Evolutionary conservation across 148 eudicot species (phyloP).

Genomic region (Cornus suecica): DNA sequence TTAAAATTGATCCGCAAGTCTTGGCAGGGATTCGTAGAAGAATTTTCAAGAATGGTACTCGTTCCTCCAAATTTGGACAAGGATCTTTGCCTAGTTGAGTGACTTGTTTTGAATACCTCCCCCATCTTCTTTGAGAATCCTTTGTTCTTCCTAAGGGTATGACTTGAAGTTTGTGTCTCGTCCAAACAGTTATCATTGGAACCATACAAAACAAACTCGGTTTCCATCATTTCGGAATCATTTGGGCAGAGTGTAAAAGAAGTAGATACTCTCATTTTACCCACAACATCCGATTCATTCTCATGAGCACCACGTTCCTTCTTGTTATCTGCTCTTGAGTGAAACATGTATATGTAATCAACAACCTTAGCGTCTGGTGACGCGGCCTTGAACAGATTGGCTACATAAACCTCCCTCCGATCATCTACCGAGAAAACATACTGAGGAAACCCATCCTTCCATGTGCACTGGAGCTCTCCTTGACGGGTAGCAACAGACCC

Average conservation of each 20-base stretch:
- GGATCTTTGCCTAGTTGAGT: slow-evolving; percentile 34
- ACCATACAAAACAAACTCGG: slow-evolving; percentile 67
- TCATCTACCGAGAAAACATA: slow-evolving; percentile 76
- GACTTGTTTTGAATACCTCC: slow-evolving; percentile 50
- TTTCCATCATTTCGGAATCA: slow-evolving; percentile 51
- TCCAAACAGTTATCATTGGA: slow-evolving; percentile 26
- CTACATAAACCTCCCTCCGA: slow-evolving; percentile 54
- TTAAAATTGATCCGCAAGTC: slow-evolving; percentile 11
- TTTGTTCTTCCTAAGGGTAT: slow-evolving; percentile 37
- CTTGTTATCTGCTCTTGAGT: slow-evolving; percentile 31
- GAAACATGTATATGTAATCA: slow-evolving; percentile 58
- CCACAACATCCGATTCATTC: slow-evolving; percentile 43
- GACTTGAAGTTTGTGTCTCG: slow-evolving; percentile 33
- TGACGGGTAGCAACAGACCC: slow-evolving; percentile 24
- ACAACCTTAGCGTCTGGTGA: slow-evolving; percentile 30
- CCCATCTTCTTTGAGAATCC: slow-evolving; percentile 56
- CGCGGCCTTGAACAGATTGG: slow-evolving; percentile 41
- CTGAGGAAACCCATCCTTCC: slow-evolving; percentile 63
- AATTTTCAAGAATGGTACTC: slow-evolving; percentile 31
- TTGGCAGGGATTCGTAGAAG: slow-evolving; percentile 24
- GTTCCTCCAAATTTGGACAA: slow-evolving; percentile 33
- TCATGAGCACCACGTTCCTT: slow-evolving; percentile 28
- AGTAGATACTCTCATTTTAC: slow-evolving; percentile 76
- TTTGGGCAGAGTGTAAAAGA: slow-evolving; percentile 36
- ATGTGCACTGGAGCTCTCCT: slow-evolving; percentile 70